Evolutionary conservation across 108 stramenopile species (phyloP), one percentile per base, ranked within the genome.

Genomic region (Nitzschia sp.): DNA sequence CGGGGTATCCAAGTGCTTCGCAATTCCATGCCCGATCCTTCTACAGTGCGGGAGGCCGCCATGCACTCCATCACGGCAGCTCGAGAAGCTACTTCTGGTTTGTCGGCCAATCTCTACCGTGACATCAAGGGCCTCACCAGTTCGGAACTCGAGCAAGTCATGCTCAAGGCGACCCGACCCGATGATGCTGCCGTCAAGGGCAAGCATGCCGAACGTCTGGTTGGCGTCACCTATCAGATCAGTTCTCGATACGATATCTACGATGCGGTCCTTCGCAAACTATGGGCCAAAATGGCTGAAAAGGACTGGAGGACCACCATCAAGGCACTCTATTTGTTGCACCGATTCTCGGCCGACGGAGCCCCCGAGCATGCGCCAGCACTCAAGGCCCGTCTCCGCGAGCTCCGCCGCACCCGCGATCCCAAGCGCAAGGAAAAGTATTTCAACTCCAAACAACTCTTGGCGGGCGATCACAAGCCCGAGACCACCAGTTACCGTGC

Each of bases 241-340:
- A 85, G 86, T 53, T 79, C 84, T 19, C 83, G 86, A 51, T 92
- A 86, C 58, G 94, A 95, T 75, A 92, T 92, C 44, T 95, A 92
- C 71, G 91, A 91, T 77, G 88, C 91, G 34, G 91, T 95, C 2
- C 72, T 95, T 19, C 70, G 94, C 10, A 95, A 95, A 53, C 79
- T 95, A 8, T 95, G 94, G 94, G 83, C 73, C 29, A 95, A 95
- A 75, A 95, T 95, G 94, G 86, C 88, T 0, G 94, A 95, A 76
- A 87, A 83, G 67, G 94, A 95, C 57, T 83, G 83, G 83, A 68
- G 92, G 22, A 91, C 89, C 2, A 95, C 84, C 41, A 73, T 92
- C 68, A 95, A 95, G 77, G 83, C 90, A 25, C 77, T 95, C 2
- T 95, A 95, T 64, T 83, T 95, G 34, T 65, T 95, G 59, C 94